Base-by-base conservation (phyloP, 805 yeast species). In the Maudiozyma barnettii region DNA sequence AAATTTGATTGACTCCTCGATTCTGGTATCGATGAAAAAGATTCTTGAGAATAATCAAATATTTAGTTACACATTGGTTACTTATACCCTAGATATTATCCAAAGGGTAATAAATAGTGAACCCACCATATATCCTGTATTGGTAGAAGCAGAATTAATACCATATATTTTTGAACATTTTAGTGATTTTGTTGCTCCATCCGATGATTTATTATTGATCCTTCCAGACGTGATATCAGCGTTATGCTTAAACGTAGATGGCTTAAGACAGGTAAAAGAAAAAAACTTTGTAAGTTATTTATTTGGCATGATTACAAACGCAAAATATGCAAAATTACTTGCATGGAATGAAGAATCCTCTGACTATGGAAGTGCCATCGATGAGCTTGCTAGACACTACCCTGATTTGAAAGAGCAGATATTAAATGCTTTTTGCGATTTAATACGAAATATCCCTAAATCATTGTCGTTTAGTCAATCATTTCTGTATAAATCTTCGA, bases 161-260 rank as follows among this genome's bases (percentile, higher is more conserved):
- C 83, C 82, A 42, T 68, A 77, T 2, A 72, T 89, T 35, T 62
- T 89, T 44, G 73, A 74, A 10, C 73, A 80, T 43, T 82, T 83
- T 57, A 73, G 72, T 13, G 57, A 60, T 0, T 73, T 84, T 20
- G 68, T 87, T 49, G 69, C 77, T 12, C 82, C 82, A 5, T 73
- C 81, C 20, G 70, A 77, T 8, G 81, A 78, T 13, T 65, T 87
- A 26, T 58, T 85, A 8, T 57, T 77, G 26, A 73, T 84, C 5
- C 66, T 88, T 10, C 84, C 90, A 0, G 89, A 84, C 54, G 77
- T 82, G 1, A 71, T 90, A 40, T 93, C 93, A 13, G 96, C 98
- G 0, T 70, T 90, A 30, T 80, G 91, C 38, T 73, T 90, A 57
- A 89, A 84, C 55, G 76, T 72, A 44, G 82, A 78, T 9, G 98